phyloP scores from a whole-genome alignment of 805 yeast genomes.

The Cyberlindnera japonica region DNA sequence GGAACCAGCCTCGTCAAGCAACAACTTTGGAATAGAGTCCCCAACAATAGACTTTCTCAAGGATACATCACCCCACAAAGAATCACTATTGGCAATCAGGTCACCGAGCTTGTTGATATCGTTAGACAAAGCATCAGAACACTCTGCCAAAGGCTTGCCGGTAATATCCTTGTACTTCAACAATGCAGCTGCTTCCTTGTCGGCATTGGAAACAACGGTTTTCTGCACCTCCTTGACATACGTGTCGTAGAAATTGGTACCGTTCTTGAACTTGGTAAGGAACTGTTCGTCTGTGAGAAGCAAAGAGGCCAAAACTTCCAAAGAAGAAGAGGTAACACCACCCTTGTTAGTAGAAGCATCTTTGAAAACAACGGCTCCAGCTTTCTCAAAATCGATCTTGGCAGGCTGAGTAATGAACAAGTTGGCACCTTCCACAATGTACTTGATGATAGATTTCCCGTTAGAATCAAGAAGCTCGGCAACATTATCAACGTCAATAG shows the following conservation, averaged over 20 bases:
- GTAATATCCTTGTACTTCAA: conserved; percentile 72
- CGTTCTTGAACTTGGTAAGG: conserved; percentile 64
- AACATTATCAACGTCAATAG: conserved; percentile 85
- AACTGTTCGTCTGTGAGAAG: conserved; percentile 85
- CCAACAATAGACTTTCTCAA: conserved; percentile 75
- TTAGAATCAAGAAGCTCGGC: conserved; percentile 62
- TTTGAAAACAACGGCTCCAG: conserved; percentile 84
- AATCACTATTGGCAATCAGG: conserved; percentile 76
- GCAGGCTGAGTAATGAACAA: conserved; percentile 93
- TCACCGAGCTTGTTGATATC: conserved; percentile 84
- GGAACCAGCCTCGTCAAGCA: conserved; percentile 69
- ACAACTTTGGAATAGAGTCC: conserved; percentile 73
- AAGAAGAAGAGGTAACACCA: conserved; percentile 95
- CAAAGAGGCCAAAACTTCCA: conserved; percentile 92
- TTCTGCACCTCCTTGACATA: conserved; percentile 83
- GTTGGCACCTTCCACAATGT: conserved; percentile 96
- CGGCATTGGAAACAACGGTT: conserved; percentile 73
- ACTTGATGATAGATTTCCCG: conserved; percentile 75
- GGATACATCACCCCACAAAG: conserved; percentile 76
- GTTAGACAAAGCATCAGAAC: conserved; percentile 79
- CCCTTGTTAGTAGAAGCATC: conserved; percentile 98
- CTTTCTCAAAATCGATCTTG: conserved; percentile 76
- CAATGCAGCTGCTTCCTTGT: conserved; percentile 77
- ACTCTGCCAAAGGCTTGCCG: conserved; percentile 55
- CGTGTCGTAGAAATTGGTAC: conserved; percentile 73